Evolutionary conservation across 176 grass and related monocot genomes (phyloP).

Genomic region (Zoysia pacifica): DNA sequence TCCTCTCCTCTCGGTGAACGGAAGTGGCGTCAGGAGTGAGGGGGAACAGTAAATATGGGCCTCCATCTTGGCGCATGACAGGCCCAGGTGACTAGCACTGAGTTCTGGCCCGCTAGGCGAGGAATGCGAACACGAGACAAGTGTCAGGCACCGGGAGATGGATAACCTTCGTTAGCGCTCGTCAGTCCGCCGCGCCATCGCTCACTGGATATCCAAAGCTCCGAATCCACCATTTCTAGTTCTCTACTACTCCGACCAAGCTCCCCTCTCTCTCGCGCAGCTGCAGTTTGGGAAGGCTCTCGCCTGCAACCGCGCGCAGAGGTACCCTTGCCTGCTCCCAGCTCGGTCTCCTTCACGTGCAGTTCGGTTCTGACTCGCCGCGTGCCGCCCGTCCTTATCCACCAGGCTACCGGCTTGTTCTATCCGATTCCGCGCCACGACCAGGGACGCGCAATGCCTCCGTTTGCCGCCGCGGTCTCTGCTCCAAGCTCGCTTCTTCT

Average conservation of each 20-base stretch:
- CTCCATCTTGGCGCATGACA: too few relatives aligned
- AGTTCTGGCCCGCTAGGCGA: too few relatives aligned
- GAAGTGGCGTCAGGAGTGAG: too few relatives aligned
- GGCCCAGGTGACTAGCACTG: too few relatives aligned
- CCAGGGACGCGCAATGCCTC: background rate
- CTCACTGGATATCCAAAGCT: background rate
- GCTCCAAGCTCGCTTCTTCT: constrained; percentile 26
- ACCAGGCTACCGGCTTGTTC: background rate
- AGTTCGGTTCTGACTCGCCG: background rate
- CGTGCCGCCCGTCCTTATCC: background rate
- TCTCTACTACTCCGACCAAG: background rate
- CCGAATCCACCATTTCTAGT: background rate
- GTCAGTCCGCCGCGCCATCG: background rate
- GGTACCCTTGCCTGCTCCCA: background rate
- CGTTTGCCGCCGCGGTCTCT: constrained; percentile 2
- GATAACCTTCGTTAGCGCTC: background rate
- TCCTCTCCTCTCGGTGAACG: too few relatives aligned
- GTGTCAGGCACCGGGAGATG: background rate
- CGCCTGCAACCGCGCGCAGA: background rate
- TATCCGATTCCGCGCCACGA: background rate
- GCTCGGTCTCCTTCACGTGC: background rate
- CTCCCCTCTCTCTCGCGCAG: background rate
- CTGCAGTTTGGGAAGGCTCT: background rate
- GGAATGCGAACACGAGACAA: background rate
- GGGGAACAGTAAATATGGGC: too few relatives aligned